A percentile compares a stretch with the other conserved stretches of the same genome.
These are phyloP conservation scores for Gardenia jasminoides DNA, from an alignment of 257 asterid species.

Conservation along the genomic window DNA sequence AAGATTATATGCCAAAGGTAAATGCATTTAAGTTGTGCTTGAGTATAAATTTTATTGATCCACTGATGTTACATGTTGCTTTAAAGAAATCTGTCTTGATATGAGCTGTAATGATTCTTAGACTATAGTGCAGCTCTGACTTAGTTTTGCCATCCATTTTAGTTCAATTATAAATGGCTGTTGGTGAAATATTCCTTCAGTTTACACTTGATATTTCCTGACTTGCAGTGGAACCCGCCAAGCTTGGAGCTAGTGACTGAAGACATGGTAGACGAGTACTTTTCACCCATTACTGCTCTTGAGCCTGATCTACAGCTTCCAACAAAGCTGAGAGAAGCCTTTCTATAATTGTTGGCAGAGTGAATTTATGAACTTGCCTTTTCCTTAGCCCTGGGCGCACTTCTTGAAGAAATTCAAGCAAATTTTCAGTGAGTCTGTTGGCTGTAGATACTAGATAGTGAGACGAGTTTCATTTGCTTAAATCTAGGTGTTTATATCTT, in stretches of 20 bases:
- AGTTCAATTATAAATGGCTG: background rate
- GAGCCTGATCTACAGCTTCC: constrained; percentile 92
- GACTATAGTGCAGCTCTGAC: background rate
- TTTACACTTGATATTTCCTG: constrained; percentile 2
- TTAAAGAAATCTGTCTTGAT: background rate
- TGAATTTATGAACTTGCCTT: background rate
- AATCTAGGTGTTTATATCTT: background rate
- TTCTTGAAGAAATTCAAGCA: background rate
- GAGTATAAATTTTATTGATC: background rate
- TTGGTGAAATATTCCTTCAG: background rate
- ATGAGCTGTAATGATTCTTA: background rate
- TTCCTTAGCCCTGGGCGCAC: background rate
- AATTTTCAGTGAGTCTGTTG: background rate
- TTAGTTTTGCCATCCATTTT: background rate
- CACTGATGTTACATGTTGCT: background rate
- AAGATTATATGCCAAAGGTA: constrained; percentile 85
- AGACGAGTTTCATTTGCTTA: background rate
- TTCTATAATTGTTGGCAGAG: background rate
- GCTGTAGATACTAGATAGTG: background rate
- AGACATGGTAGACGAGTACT: constrained; percentile 90
- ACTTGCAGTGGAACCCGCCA: constrained; percentile 94
- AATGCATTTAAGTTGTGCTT: background rate
- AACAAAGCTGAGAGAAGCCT: constrained; percentile 73
- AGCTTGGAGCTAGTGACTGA: constrained; percentile 69
- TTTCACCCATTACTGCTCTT: constrained; percentile 51